Percentiles rank a stretch among this genome's conserved stretches.
phyloP scores from a whole-genome alignment of 2,329 filamentous ascomycete genomes.

The Macrophomina pseudophaseolina region DNA sequence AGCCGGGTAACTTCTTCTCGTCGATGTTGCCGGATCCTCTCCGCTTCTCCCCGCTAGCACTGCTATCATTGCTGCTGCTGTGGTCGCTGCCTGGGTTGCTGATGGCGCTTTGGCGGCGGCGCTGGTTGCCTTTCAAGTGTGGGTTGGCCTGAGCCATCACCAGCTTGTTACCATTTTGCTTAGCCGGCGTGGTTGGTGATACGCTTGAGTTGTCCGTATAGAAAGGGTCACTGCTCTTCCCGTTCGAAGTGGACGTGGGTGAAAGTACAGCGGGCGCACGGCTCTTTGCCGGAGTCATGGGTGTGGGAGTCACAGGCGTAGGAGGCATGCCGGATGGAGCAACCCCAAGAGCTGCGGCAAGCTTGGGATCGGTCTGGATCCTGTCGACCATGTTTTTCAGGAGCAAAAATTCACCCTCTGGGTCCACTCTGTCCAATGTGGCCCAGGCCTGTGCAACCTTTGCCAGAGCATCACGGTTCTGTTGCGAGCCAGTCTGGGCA shows the following conservation, averaged over 20 bases:
- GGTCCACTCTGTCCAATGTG: constrained; percentile 82
- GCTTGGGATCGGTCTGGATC: constrained; percentile 71
- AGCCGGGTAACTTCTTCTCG: constrained; percentile 62
- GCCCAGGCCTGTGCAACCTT: constrained; percentile 85
- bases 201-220: constrained; percentile 31
- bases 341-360: constrained; percentile 55
- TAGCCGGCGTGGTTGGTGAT: neutral
- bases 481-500: constrained; percentile 72
- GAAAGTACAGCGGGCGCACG: constrained; percentile 25
- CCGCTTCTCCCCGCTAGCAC: neutral
- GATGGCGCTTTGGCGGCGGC: constrained; percentile 57
- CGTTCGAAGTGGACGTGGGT: constrained; percentile 34
- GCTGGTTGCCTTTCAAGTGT: constrained; percentile 73
- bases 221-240: constrained; percentile 34
- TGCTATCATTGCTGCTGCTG: constrained; percentile 26
- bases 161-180: constrained; percentile 60
- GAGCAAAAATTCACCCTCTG: constrained; percentile 86
- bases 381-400: constrained; percentile 78
- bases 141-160: constrained; percentile 82
- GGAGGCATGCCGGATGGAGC: constrained; percentile 33
- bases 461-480: constrained; percentile 84
- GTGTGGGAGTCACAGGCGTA: neutral
- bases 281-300: neutral
- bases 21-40: constrained; percentile 46
- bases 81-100: constrained; percentile 24